phyloP scores from a whole-genome alignment of 192 early-diverging fungal genomes.

The Rhizophagus prolifer region DNA sequence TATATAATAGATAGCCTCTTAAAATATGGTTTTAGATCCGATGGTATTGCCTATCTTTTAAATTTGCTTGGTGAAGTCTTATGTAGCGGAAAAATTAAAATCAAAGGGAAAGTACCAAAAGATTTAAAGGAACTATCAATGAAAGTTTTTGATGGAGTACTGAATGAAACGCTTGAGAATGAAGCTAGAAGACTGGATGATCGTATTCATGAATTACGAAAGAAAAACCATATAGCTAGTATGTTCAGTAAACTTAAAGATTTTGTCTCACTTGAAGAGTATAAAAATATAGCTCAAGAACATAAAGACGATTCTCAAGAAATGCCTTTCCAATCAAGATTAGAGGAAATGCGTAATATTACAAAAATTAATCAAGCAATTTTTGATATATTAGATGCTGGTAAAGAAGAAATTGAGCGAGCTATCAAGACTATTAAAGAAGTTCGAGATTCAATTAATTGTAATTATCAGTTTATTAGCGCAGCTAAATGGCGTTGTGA shows the following conservation, averaged over 20 bases:
- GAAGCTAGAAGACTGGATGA: background rate
- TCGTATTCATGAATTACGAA: background rate
- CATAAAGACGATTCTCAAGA: background rate
- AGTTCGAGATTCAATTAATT: background rate
- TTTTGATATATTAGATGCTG: background rate
- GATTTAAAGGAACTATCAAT: background rate
- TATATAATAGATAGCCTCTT: background rate
- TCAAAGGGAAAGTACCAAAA: background rate
- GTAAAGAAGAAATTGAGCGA: background rate
- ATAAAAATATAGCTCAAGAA: background rate
- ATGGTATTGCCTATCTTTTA: constrained; percentile 2
- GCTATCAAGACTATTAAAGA: background rate
- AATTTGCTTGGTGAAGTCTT: background rate
- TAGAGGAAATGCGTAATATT: constrained; percentile 4
- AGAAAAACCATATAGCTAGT: too few relatives aligned
- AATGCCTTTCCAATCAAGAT: constrained; percentile 4
- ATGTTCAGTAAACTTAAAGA: background rate
- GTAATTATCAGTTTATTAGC: too few relatives aligned
- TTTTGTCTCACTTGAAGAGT: background rate
- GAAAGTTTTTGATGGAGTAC: background rate
- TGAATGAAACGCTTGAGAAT: background rate
- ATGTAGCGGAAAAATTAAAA: background rate
- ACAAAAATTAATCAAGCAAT: background rate
- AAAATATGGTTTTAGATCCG: background rate
- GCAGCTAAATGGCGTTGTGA: background rate